Percentiles rank a stretch among this genome's conserved stretches.
phyloP scores from a whole-genome alignment of 1,284 basidiomycete species.

The Ceratobasidium papillatum region DNA sequence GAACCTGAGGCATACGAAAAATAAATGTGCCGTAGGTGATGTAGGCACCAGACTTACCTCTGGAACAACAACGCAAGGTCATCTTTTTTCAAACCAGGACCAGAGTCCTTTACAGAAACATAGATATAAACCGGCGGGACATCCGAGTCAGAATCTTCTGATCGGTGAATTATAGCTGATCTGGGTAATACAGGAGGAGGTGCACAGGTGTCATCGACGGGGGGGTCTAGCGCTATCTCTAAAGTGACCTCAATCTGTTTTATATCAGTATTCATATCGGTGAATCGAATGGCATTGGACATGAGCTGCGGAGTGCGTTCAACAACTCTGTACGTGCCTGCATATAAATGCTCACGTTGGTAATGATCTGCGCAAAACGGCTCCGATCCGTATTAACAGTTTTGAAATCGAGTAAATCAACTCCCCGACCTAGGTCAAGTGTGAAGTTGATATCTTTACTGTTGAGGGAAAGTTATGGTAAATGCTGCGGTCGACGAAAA shows the following conservation, averaged over 20 bases:
- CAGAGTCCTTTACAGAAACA: slow-evolving; percentile 49
- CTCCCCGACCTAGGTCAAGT: slow-evolving; percentile 46
- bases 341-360: slow-evolving; percentile 44
- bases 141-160: slow-evolving; percentile 11
- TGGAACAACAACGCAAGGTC: slow-evolving; percentile 47
- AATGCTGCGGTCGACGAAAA: no score
- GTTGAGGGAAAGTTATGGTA: background rate
- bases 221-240: slow-evolving; percentile 46
- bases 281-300: slow-evolving; percentile 43
- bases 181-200: slow-evolving; percentile 4
- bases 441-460: slow-evolving; percentile 49
- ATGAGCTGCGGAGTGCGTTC: slow-evolving; percentile 7
- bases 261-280: slow-evolving; percentile 41
- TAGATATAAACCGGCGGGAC: slow-evolving; percentile 45
- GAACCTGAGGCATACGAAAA: slow-evolving; percentile 43
- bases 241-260: slow-evolving; percentile 46
- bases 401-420: slow-evolving; percentile 42
- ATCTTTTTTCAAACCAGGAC: slow-evolving; percentile 48
- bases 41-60: slow-evolving; percentile 37
- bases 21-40: background rate
- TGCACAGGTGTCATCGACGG: slow-evolving; percentile 33
- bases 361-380: slow-evolving; percentile 48
- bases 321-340: slow-evolving; percentile 15
- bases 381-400: slow-evolving; percentile 46
- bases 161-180: background rate